Conservation (phyloP, 257 asterid species). For the Misopates orontium region DNA sequence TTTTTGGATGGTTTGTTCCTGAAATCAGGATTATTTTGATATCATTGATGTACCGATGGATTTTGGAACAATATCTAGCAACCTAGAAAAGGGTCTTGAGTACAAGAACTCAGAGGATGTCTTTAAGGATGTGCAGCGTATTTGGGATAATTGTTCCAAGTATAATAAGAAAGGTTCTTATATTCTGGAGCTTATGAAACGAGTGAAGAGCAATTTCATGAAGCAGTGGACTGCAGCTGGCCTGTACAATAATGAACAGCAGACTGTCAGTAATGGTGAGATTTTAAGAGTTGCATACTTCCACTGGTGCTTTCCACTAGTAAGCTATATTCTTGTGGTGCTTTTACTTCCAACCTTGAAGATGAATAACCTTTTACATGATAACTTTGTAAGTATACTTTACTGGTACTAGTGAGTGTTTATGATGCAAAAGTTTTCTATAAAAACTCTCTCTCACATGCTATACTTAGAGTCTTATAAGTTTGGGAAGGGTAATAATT, state of each 20-base stretch:
- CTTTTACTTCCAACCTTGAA: background rate
- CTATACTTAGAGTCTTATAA: too few species aligned
- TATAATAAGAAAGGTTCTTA: conserved; percentile 57
- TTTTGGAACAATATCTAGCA: conserved; percentile 59
- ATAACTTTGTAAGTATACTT: background rate
- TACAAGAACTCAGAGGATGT: conserved; percentile 61
- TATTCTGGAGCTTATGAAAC: conserved; percentile 60
- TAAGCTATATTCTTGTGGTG: background rate
- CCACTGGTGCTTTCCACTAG: background rate
- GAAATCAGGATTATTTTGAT: conserved; percentile 59
- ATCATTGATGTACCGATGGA: conserved; percentile 67
- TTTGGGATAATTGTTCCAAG: conserved; percentile 64
- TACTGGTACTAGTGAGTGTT: background rate
- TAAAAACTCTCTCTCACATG: background rate
- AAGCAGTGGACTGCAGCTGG: conserved; percentile 56
- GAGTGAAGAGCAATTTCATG: conserved; percentile 49
- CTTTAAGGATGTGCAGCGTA: conserved; percentile 49
- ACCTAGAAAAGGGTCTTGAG: conserved; percentile 56
- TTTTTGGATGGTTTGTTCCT: background rate
- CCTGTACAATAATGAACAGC: conserved; percentile 41
- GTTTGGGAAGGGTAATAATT: too few species aligned
- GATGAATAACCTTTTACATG: background rate
- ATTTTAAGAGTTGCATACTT: background rate
- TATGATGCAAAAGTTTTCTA: too few species aligned
- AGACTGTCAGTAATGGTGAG: conserved; percentile 38